Evolutionary conservation across 2,329 filamentous ascomycete genomes (phyloP), one percentile per base, ranked within the genome.

Genomic region (Botryotinia calthae): DNA sequence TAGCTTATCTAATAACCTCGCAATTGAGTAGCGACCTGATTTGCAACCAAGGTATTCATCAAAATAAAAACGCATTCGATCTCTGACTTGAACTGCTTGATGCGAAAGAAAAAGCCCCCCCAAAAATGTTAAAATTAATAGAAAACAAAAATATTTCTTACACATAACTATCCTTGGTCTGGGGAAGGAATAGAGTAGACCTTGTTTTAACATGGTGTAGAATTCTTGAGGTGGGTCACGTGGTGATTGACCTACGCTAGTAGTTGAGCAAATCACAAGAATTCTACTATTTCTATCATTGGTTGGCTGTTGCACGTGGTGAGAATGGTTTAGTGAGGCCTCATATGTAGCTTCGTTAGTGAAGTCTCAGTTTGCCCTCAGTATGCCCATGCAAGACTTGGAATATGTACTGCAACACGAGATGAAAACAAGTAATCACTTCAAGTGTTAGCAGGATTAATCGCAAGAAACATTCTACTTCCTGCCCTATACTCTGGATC

Each of bases 341-440:
- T n/a, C 25, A 51, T 16, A n/a, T n/a, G 4, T 14, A 5, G 5
- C 1, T 16, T n/a, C 5, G 0, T 0, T 1, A n/a, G 48, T 14
- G 48, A 16, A n/a, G 10, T 51, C 5, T 14, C 48, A 16, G 4
- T n/a, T n/a, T 6, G 16, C 1, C 10, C 10, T 14, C 25, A 51
- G 10, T 2, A 14, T n/a, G 0, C 6, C 12, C 25, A 51, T 51
- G 22, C 48, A 4, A 51, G 25, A n/a, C 2, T n/a, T n/a, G 25
- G 25, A n/a, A n/a, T n/a, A n/a, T n/a, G 25, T n/a, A 14, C 12
- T 51, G 10, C 25, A 51, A n/a, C 25, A 25, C 10, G 25, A n/a
- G 14, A 2, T 12, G 22, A 51, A 4, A 51, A 25, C 12, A 9
- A 46, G 25, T 6, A 6, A 25, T 25, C 22, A 51, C 46, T 51